Evolutionary conservation across 1,139 yeast species (phyloP).

Genomic region (Pichia sp.): DNA sequence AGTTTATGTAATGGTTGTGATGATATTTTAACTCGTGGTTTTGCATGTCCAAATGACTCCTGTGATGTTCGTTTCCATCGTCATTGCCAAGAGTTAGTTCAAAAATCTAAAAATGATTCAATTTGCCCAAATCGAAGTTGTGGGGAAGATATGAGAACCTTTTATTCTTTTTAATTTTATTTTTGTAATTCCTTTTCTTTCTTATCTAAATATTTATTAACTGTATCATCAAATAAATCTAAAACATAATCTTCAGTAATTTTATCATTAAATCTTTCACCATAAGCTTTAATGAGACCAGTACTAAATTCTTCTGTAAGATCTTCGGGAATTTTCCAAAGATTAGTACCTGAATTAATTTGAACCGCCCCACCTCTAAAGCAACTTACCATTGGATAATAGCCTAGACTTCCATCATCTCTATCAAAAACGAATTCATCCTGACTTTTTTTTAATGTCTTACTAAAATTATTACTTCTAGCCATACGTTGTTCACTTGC

Average conservation of each 20-base stretch:
- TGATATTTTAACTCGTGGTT: conserved; percentile 53
- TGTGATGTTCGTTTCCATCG: conserved; percentile 43
- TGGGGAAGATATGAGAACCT: conserved; percentile 13
- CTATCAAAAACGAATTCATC: conserved; percentile 19
- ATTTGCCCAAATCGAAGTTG: conserved; percentile 29
- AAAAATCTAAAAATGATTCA: conserved; percentile 27
- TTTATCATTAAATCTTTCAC: conserved; percentile 58
- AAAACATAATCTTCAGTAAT: conserved; percentile 77
- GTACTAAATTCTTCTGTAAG: conserved; percentile 24
- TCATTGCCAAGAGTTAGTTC: conserved; percentile 38
- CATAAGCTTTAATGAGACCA: conserved; percentile 35
- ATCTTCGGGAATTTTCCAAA: conserved; percentile 39
- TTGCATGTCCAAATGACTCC: conserved; percentile 31
- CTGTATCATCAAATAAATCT: conserved; percentile 84
- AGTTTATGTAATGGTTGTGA: conserved; percentile 47
- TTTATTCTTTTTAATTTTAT: conserved; percentile 13
- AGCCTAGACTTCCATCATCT: conserved; percentile 84
- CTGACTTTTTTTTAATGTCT: conserved; percentile 23
- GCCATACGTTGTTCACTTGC: conserved; percentile 37
- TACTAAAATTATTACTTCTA: conserved; percentile 6
- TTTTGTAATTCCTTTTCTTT: conserved; percentile 16
- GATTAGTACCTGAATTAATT: conserved; percentile 64
- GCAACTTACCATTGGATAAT: conserved; percentile 84
- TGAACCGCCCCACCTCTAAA: conserved; percentile 74
- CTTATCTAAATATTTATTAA: conserved; percentile 52